Conservation (phyloP, 2,329 filamentous ascomycete species). For the Scedosporium dehoogii region DNA sequence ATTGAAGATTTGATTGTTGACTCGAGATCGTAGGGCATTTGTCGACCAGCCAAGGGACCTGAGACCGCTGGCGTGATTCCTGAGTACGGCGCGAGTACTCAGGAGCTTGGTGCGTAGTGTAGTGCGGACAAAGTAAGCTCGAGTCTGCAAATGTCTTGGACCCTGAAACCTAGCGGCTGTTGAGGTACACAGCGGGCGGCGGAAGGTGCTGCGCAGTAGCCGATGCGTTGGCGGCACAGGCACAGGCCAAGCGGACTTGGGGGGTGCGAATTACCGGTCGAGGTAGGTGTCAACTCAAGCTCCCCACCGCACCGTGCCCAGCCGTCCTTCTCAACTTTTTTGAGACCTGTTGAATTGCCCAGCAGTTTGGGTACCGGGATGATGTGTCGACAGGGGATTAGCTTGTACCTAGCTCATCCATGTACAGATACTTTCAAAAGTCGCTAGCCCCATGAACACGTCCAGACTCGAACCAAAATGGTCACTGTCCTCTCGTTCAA, state of each 20-base stretch:
- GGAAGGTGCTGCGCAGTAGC: not conserved
- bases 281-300: not conserved
- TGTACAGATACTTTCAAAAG: not conserved
- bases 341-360: slow-evolving; percentile 6
- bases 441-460: not conserved
- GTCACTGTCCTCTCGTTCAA: too few species aligned
- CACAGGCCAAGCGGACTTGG: not conserved
- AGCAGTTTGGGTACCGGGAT: slow-evolving; percentile 3
- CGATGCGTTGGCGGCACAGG: not conserved
- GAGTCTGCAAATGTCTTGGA: not conserved
- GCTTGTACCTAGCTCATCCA: not conserved
- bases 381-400: not conserved
- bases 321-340: slow-evolving; percentile 6
- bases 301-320: not conserved
- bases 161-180: not conserved
- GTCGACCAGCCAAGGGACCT: too few species aligned
- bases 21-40: too few species aligned
- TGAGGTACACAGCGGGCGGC: not conserved
- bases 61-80: too few species aligned
- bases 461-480: not conserved
- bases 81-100: not conserved
- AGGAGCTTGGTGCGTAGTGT: not conserved
- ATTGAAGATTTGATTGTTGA: not conserved
- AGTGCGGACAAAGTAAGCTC: too few species aligned
- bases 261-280: not conserved